phyloP scores from a whole-genome alignment of 2,329 filamentous ascomycete genomes.

The Dichotomopilus funicola region DNA sequence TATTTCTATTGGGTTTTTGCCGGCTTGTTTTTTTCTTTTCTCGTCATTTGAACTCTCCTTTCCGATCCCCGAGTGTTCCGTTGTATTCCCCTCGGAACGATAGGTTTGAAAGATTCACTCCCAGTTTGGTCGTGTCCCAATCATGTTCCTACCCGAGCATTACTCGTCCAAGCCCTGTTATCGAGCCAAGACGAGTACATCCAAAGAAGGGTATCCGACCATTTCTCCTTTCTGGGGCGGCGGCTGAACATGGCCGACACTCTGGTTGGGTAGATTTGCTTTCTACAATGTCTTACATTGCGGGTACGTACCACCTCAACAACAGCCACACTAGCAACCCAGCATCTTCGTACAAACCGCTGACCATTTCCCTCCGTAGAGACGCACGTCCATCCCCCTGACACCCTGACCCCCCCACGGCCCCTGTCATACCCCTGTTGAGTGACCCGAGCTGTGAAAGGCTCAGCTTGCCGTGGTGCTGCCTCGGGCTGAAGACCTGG shows the following conservation, averaged over 20 bases:
- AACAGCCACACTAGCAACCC: conserved; percentile 4
- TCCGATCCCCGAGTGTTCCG: no score
- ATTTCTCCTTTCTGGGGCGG: conserved; percentile 17
- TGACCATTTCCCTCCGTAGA: conserved; percentile 6
- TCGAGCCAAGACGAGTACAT: not conserved
- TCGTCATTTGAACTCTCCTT: no score
- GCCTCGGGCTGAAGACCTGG: conserved; percentile 12
- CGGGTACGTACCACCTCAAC: conserved; percentile 17
- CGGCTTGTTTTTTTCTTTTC: no score
- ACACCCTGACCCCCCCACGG: conserved; percentile 10
- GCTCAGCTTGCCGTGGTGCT: conserved; percentile 17
- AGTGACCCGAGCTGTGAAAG: conserved; percentile 13
- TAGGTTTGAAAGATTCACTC: no score
- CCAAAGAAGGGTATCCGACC: not conserved
- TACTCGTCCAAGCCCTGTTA: not conserved
- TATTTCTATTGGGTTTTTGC: no score
- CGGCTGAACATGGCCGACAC: conserved; percentile 25
- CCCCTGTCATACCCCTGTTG: conserved; percentile 10
- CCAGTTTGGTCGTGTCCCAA: no score
- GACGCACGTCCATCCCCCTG: conserved; percentile 12
- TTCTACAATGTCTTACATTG: conserved; percentile 21
- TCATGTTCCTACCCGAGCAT: not conserved
- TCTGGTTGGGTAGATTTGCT: conserved; percentile 20
- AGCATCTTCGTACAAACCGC: conserved; percentile 2
- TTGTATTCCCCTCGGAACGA: no score